These are phyloP conservation scores for Exophiala phaeomuriformis DNA, from an alignment of 2,329 filamentous ascomycete species.

Conservation along the genomic window DNA sequence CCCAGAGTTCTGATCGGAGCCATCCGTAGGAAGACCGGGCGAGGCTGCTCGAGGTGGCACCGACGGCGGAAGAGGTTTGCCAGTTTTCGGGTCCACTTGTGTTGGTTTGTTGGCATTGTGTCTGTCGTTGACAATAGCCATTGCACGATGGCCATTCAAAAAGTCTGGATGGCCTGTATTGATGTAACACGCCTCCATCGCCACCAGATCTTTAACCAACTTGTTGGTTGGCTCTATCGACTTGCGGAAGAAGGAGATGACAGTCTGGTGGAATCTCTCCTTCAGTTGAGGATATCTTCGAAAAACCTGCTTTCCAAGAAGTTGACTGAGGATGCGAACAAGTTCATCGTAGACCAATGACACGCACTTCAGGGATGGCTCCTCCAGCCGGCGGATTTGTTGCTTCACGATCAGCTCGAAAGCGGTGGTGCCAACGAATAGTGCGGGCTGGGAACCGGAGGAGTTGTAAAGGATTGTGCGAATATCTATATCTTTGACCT, in stretches of 20 bases:
- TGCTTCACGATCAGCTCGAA: conserved; percentile 98
- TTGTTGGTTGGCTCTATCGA: conserved; percentile 98
- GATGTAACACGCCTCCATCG: conserved; percentile 96
- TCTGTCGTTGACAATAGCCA: conserved; percentile 95
- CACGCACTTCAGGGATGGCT: conserved; percentile 94
- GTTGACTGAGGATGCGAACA: conserved; percentile 85
- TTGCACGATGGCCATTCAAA: conserved; percentile 89
- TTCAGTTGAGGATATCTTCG: conserved; percentile 88
- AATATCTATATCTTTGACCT: conserved; percentile 96
- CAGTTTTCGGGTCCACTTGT: conserved; percentile 96
- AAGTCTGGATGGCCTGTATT: conserved; percentile 99
- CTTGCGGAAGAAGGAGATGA: conserved; percentile 95
- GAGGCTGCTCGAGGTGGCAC: conserved; percentile 66
- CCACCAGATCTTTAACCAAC: conserved; percentile 82
- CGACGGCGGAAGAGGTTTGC: conserved; percentile 71
- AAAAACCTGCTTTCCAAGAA: conserved; percentile 83
- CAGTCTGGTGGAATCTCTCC: conserved; percentile 91
- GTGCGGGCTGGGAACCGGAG: conserved; percentile 90
- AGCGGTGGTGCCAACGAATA: conserved; percentile 96
- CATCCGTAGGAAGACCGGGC: conserved; percentile 59
- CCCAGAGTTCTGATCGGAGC: conserved; percentile 55
- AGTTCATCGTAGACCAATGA: conserved; percentile 95
- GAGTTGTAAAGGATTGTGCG: conserved; percentile 97
- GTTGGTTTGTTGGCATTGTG: conserved; percentile 75
- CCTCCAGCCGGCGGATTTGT: conserved; percentile 92